These are phyloP conservation scores for Fusarium sulawesiense DNA, from an alignment of 2,329 filamentous ascomycete genomes.

Conservation along the genomic window DNA sequence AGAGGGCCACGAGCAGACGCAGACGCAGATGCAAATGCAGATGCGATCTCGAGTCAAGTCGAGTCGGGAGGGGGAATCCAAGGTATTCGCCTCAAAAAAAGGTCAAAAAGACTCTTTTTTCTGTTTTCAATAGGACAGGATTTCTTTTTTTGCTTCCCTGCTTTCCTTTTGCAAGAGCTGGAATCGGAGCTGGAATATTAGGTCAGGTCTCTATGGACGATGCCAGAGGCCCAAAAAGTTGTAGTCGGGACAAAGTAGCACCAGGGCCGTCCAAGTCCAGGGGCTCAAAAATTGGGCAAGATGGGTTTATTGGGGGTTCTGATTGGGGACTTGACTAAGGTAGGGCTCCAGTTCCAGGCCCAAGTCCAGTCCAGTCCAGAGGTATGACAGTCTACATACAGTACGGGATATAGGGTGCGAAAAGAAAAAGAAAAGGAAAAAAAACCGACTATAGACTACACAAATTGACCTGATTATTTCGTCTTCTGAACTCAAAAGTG, in stretches of 20 bases:
- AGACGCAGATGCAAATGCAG: not conserved
- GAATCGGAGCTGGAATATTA: conserved; percentile 29
- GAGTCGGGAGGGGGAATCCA: conserved; percentile 11
- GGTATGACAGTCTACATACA: not conserved
- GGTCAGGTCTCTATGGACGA: conserved; percentile 39
- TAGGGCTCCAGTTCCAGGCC: conserved; percentile 41
- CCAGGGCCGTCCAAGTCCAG: conserved; percentile 32
- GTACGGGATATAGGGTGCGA: not conserved
- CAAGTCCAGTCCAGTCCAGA: conserved; percentile 8
- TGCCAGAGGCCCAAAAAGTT: conserved; percentile 42
- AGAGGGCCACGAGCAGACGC: conserved; percentile 21
- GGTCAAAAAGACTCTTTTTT: conserved; percentile 19
- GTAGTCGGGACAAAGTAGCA: conserved; percentile 39
- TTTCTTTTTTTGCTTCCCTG: conserved; percentile 1
- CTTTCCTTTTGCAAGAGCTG: conserved; percentile 19
- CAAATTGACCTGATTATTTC: not conserved
- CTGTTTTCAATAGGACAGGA: not conserved
- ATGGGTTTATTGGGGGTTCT: conserved; percentile 28
- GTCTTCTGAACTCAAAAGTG: not conserved
- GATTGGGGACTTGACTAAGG: conserved; percentile 37
- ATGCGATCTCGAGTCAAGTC: conserved; percentile 14
- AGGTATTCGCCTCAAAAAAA: conserved; percentile 19
- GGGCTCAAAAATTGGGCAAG: conserved; percentile 29
- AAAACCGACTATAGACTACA: not conserved
- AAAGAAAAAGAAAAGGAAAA: not conserved